Conservation (phyloP, 2,329 filamentous ascomycete genomes). For the Chrysoporthe austroafricana region DNA sequence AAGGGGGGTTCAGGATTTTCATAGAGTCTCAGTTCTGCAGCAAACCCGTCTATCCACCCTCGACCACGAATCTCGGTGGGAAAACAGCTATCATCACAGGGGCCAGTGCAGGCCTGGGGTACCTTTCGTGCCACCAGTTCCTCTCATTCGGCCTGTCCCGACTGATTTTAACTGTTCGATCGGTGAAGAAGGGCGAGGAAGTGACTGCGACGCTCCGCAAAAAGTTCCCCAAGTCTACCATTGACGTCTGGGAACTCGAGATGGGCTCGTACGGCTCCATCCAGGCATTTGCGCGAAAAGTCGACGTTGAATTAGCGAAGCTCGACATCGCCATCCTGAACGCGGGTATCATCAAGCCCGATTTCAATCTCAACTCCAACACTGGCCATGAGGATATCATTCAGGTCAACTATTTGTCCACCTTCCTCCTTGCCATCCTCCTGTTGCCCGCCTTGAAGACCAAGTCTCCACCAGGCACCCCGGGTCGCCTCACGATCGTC, state of each 20-base stretch:
- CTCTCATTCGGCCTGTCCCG: slow-evolving; percentile 41
- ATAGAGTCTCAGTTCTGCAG: not conserved
- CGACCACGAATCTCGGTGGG: not conserved
- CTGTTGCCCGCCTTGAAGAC: not conserved
- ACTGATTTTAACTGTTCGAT: slow-evolving; percentile 54
- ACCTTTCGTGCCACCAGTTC: not conserved
- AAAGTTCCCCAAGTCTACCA: slow-evolving; percentile 31
- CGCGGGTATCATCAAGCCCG: slow-evolving; percentile 27
- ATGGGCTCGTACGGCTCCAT: slow-evolving; percentile 41
- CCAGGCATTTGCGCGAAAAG: not conserved
- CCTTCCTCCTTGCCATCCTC: slow-evolving; percentile 11
- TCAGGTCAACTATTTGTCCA: slow-evolving; percentile 22
- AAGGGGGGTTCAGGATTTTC: not conserved
- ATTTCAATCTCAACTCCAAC: slow-evolving; percentile 28
- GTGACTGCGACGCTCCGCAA: slow-evolving; percentile 42
- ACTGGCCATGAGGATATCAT: slow-evolving; percentile 20
- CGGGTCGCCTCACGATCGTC: slow-evolving; percentile 38
- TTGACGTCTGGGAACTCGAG: slow-evolving; percentile 46
- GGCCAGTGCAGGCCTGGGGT: not conserved
- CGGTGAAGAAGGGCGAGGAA: slow-evolving; percentile 44
- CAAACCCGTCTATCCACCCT: not conserved
- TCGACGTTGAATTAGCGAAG: not conserved
- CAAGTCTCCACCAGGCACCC: slow-evolving; percentile 16
- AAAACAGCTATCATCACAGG: slow-evolving; percentile 1
- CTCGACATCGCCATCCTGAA: slow-evolving; percentile 14